A percentile compares a stretch with the other conserved stretches of the same genome.
These are phyloP conservation scores for Fusarium heterosporum DNA, from an alignment of 2,329 filamentous ascomycete genomes.

Conservation along the genomic window DNA sequence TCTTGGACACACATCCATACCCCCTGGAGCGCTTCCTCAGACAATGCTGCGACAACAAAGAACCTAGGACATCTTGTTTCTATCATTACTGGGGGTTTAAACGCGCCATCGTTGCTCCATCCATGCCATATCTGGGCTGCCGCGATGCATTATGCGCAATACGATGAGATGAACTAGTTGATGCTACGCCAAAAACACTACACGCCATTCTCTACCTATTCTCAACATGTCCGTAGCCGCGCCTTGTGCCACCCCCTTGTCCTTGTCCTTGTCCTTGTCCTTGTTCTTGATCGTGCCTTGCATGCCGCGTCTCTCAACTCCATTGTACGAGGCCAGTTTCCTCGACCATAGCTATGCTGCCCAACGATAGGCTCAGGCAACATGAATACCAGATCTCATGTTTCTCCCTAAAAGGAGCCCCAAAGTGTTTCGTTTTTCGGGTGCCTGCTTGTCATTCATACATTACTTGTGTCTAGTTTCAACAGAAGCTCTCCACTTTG, in stretches of 20 bases:
- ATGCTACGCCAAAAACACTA: constrained; percentile 20
- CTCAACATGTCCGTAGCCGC: constrained; percentile 33
- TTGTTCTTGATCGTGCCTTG: constrained; percentile 28
- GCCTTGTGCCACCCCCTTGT: constrained; percentile 25
- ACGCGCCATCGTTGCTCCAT: constrained; percentile 24
- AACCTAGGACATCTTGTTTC: constrained; percentile 5
- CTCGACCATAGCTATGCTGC: constrained; percentile 30
- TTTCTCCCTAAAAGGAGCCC: constrained; percentile 29
- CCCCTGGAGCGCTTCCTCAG: constrained; percentile 38
- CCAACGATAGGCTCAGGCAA: constrained; percentile 43
- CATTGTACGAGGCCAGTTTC: constrained; percentile 42
- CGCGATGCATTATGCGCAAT: constrained; percentile 34
- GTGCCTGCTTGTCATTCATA: constrained; percentile 34
- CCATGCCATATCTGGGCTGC: constrained; percentile 15
- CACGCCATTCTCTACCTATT: constrained; percentile 6
- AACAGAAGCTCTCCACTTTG: constrained; percentile 19
- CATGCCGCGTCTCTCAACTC: constrained; percentile 17
- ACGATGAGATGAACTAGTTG: constrained; percentile 32
- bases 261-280: too few species aligned
- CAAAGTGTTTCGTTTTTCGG: constrained; percentile 41
- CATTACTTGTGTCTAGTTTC: constrained; percentile 22
- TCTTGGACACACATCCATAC: constrained; percentile 6
- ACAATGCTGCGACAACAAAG: constrained; percentile 23
- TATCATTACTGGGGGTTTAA: constrained; percentile 6
- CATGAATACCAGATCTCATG: constrained; percentile 34